Percentiles rank a stretch among this genome's conserved stretches.
Evolutionary conservation across 1,284 basidiomycete genomes (phyloP).

Genomic region (Cutaneotrichosporon sp.): DNA sequence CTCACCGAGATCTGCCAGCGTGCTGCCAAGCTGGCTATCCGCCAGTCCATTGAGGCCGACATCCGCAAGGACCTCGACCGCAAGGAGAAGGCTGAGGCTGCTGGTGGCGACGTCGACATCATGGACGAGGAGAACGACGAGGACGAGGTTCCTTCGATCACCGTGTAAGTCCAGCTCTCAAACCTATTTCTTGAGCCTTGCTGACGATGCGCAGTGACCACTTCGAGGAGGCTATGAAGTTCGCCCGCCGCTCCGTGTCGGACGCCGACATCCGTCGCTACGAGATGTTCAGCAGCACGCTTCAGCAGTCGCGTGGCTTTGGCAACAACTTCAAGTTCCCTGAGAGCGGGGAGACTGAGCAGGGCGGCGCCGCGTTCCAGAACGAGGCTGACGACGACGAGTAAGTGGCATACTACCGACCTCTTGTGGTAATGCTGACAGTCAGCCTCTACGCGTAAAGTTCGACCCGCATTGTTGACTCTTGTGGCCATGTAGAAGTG

Average conservation of each 20-base stretch:
- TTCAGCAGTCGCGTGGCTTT: conserved; percentile 51
- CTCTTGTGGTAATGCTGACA: background rate
- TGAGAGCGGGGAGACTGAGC: conserved; percentile 61
- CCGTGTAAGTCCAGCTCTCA: conserved; percentile 58
- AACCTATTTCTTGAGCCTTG: background rate
- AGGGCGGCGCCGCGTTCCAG: conserved; percentile 53
- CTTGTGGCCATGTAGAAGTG: conserved; percentile 6
- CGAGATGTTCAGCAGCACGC: conserved; percentile 53
- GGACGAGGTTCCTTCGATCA: conserved; percentile 96
- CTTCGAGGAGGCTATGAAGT: conserved; percentile 75
- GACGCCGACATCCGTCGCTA: conserved; percentile 83
- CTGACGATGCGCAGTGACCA: conserved; percentile 63
- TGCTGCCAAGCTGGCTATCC: conserved; percentile 84
- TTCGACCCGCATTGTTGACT: conserved; percentile 4
- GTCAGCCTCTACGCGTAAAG: conserved; percentile 26
- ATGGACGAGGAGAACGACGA: conserved; percentile 61
- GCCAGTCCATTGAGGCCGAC: conserved; percentile 92
- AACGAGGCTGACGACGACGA: conserved; percentile 55
- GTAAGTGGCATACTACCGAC: too few species aligned
- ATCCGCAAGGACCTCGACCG: conserved; percentile 78
- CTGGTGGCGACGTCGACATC: conserved; percentile 68
- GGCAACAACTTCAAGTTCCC: conserved; percentile 71
- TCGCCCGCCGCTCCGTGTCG: conserved; percentile 83
- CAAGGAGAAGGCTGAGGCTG: conserved; percentile 75
- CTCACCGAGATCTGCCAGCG: conserved; percentile 98